Evolutionary conservation across 2,329 filamentous ascomycete species (phyloP), one percentile per base, ranked within the genome.

Genomic region (Aspergillus brunneoviolaceus): DNA sequence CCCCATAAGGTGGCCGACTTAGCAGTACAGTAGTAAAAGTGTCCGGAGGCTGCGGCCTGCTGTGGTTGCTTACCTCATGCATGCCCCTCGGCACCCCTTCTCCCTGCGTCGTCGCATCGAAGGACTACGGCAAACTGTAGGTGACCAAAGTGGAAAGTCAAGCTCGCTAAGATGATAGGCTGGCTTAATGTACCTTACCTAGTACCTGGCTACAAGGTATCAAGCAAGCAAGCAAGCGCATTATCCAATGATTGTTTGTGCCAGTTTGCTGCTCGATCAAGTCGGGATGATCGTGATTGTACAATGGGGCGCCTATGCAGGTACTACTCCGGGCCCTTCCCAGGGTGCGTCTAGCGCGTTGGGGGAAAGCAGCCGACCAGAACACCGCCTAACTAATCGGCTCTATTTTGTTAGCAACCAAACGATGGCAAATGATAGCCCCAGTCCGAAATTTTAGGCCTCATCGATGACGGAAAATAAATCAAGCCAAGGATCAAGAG

Each of bases 361-460:
- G 45, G 53, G 53, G 53, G 53, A 10, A 21, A 48, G 45, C 42
- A 33, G 31, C 53, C 53, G 39, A 49, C 42, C 42, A 55, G 31
- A 42, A 35, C 47, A 25, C 31, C 31, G 39, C 39, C 39, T 19
- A 42, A 35, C 39, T 42, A 42, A 42, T 42, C 49, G 42, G 56
- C 55, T 56, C 55, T 39, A 50, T 35, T 35, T 42, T 23, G 45
- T 59, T 58, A 39, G 47, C 29, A 31, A 47, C 48, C 39, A 21
- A 16, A 27, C 57, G 21, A 47, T 52, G 47, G 57, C 55, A 62
- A 33, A 60, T 57, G 23, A 58, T 33, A 55, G 49, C n/a, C 12
- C 48, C 39, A 49, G 52, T 48, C 50, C 59, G 51, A 55, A 62
- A 60, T 45, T 60, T 56, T 45, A 49, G 58, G 42, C 35, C 48